Evolutionary conservation across 2,329 filamentous ascomycete genomes (phyloP), one percentile per base, ranked within the genome.

Genomic region (Aspergillus pseudoglaucus): DNA sequence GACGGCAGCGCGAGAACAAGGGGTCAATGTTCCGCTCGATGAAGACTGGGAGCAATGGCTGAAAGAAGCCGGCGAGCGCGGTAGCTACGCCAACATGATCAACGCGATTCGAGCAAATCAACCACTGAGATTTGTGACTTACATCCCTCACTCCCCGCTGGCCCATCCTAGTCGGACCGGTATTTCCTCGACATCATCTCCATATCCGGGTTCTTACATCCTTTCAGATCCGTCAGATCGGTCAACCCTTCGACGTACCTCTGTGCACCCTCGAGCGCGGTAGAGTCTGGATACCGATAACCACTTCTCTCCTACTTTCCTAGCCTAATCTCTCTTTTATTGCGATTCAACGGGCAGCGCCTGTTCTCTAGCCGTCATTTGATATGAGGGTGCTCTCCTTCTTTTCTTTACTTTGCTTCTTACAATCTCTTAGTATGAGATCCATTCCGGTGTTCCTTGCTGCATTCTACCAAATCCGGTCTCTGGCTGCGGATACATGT

Each of bases 11-110:
- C 70, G 76, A 48, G 74, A 76, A 50, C 70, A 71, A 51, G 75
- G 75, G 33, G 68, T 64, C 18, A 59, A 73, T 50, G 72, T 74
- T 30, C 61, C 70, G 20, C 57, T 73, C 6, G 70, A 73, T 35
- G 67, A 69, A 45, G 69, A 72, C 47, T 81, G 76, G 74, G 78
- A 81, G 56, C 77, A 80, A 56, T 81, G 77, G 70, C 62, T 81
- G 48, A 80, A 80, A 57, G 77, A 81, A 54, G 76, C 72, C 7
- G 70, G 75, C 14, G 78, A 81, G 55, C 67, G 75, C 33, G 75
- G 75, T 44, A 63, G 61, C 42, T 71, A 69, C 51, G 57, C 59
- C n/a, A 67, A 70, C 42, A 64, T 72, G 55, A 55, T 71, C 20
- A 60, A 68, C 49, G 64, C 67, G 7, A 69, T 72, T 49, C 59